Base-by-base conservation (phyloP, 257 asterid genomes). In the Nicotiana tomentosiformis region DNA sequence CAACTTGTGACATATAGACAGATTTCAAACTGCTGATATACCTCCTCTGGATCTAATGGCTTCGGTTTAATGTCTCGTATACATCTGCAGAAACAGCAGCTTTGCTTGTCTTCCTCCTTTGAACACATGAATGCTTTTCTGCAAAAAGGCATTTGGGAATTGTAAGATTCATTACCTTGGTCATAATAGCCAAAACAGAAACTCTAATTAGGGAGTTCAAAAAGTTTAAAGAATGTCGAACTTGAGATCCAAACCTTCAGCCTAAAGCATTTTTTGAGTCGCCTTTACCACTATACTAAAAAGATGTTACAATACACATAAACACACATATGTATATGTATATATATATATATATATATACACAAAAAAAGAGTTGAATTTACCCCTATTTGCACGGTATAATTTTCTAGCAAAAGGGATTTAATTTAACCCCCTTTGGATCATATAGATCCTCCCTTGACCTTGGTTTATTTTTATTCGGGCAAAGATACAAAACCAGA, bases 111-210 rank as follows among this genome's bases (percentile, higher is more conserved):
- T 30, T 91, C 97, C 80, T 91, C 97, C 26, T 49, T 89, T 2
- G 97, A 93, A 84, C 94, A 92, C 23, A 90, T 85, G 57, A 83
- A 84, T 7, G 92, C 95, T 84, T 93, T 84, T 85, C 97, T 93
- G 84, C 9, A 83, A 61, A 82, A 17, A 16, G 35, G 23, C 6
- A 74, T 2, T 46, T 5, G 0, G 39, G 7, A 46, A 74, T 46
- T 46, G 61, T 49, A 7, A 49, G 79, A 74, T 74, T 30, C 61
- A 23, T 74, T 46, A 74, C 20, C 12, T 74, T 74, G 0, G 49
- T 53, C 17, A 14, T 2, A 53, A 12, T 10, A 12, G 20, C 4
- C 37, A 5, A 55, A 5, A 3, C 26, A 23, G 26, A 23, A 23
- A 23, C 26, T 23, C 26, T 23, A 23, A 23, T 23, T 23, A 23